These are phyloP conservation scores for Fraxinus sp. DNA, from an alignment of 305 asterid species.

Conservation along the genomic window DNA sequence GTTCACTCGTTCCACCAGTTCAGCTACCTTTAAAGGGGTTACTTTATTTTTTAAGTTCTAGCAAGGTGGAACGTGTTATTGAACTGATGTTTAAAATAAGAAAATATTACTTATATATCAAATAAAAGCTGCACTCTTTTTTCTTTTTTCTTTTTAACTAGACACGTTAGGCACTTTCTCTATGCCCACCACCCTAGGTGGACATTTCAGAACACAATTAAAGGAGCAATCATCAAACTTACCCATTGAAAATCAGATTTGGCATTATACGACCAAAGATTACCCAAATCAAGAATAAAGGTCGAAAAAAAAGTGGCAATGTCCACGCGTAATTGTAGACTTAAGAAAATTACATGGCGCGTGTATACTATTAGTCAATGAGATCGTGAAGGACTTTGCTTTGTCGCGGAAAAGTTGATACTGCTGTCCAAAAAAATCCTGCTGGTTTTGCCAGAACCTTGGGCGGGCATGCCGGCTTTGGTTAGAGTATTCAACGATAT, in stretches of 20 bases:
- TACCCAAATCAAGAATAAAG: background rate
- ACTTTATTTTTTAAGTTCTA: too few relatives aligned
- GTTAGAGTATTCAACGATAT: background rate
- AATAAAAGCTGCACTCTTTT: background rate
- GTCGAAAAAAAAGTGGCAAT: background rate
- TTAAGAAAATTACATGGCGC: background rate
- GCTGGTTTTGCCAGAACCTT: conserved; percentile 13
- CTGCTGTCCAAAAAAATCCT: background rate
- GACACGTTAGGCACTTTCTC: background rate
- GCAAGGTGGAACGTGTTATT: too few relatives aligned
- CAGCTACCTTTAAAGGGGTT: too few relatives aligned
- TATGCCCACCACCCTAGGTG: background rate
- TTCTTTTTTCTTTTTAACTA: too few relatives aligned
- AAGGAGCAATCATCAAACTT: background rate
- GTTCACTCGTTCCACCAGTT: too few relatives aligned
- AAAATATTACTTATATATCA: too few relatives aligned
- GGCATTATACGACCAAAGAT: background rate
- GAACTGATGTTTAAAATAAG: background rate
- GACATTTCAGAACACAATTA: background rate
- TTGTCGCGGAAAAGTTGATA: background rate
- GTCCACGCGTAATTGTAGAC: background rate
- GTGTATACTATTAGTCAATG: background rate
- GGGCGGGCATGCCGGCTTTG: conserved; percentile 24
- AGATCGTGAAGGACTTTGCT: background rate
- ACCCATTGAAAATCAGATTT: background rate